Conservation (phyloP, 2,329 filamentous ascomycete species). For the Hypoxylon sp. region DNA sequence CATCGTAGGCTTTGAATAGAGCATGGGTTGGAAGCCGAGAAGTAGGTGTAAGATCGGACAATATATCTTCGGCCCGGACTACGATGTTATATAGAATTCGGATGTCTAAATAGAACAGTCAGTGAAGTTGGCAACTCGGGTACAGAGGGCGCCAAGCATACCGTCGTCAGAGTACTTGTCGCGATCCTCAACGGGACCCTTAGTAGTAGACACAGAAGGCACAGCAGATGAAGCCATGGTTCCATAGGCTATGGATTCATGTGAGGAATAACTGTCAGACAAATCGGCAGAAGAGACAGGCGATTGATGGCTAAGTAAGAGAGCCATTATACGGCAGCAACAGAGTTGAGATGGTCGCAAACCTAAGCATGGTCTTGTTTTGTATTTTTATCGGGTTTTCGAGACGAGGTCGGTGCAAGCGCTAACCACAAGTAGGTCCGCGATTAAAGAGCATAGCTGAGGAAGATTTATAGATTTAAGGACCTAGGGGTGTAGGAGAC, state of each 20-base stretch:
- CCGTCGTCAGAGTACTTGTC: conserved; percentile 51
- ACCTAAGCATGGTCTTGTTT: conserved; percentile 42
- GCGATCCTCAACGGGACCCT: conserved; percentile 33
- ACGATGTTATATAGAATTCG: conserved; percentile 83
- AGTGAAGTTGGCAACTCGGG: conserved; percentile 10
- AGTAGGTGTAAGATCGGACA: conserved; percentile 69
- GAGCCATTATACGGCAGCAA: conserved; percentile 41
- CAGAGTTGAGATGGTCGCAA: conserved; percentile 32
- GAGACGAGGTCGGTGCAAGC: conserved; percentile 32
- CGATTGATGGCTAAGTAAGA: conserved; percentile 41
- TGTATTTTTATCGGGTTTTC: conserved; percentile 14
- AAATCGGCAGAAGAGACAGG: conserved; percentile 42
- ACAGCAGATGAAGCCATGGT: conserved; percentile 38
- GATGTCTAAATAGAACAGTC: conserved; percentile 69
- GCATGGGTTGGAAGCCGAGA: conserved; percentile 80
- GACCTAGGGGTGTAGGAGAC: background rate
- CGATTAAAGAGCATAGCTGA: conserved; percentile 40
- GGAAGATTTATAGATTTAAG: conserved; percentile 23
- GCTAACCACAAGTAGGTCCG: conserved; percentile 45
- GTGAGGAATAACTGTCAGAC: conserved; percentile 41
- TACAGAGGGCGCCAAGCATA: conserved; percentile 20
- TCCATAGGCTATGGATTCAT: conserved; percentile 35
- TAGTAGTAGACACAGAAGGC: conserved; percentile 11
- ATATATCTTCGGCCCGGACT: conserved; percentile 75
- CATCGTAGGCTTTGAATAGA: conserved; percentile 85